A percentile compares a stretch with the other conserved stretches of the same genome.
Conservation (phyloP, 23 red algal genomes). For the Gracilaria caudata region DNA sequence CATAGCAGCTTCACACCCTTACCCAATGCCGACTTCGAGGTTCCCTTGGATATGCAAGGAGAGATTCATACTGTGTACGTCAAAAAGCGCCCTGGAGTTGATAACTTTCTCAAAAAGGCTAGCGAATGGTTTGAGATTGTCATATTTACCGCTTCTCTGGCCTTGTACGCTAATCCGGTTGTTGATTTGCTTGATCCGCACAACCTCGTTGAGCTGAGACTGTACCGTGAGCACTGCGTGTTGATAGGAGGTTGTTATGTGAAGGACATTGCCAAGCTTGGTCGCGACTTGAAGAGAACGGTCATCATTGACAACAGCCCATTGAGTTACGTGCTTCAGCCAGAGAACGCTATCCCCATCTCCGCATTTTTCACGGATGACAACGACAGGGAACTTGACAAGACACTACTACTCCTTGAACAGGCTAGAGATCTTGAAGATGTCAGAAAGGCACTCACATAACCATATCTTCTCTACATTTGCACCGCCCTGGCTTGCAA, state of each 20-base stretch:
- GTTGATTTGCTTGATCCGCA: constrained; percentile 84
- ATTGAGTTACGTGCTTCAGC: constrained; percentile 80
- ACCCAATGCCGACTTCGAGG: constrained; percentile 69
- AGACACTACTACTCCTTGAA: constrained; percentile 74
- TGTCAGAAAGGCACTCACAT: constrained; percentile 69
- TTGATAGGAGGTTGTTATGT: constrained; percentile 86
- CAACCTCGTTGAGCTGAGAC: constrained; percentile 50
- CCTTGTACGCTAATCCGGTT: constrained; percentile 91
- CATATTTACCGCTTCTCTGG: constrained; percentile 92
- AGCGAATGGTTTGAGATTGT: constrained; percentile 88
- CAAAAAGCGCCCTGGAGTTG: constrained; percentile 84
- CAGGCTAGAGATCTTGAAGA: constrained; percentile 79
- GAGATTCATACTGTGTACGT: constrained; percentile 79
- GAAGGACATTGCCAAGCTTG: constrained; percentile 89
- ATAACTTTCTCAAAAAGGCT: constrained; percentile 74
- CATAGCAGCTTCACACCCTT: constrained; percentile 81
- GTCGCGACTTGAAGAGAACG: constrained; percentile 84
- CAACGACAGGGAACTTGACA: constrained; percentile 82
- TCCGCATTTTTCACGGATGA: constrained; percentile 76
- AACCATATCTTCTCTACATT: not conserved
- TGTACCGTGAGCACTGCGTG: constrained; percentile 89
- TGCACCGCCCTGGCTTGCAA: not conserved
- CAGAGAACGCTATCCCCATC: constrained; percentile 90
- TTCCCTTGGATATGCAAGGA: constrained; percentile 90
- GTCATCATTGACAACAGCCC: constrained; percentile 97